These are phyloP conservation scores for Alternaria incomplexa DNA, from an alignment of 2,329 filamentous ascomycete species.

Conservation along the genomic window DNA sequence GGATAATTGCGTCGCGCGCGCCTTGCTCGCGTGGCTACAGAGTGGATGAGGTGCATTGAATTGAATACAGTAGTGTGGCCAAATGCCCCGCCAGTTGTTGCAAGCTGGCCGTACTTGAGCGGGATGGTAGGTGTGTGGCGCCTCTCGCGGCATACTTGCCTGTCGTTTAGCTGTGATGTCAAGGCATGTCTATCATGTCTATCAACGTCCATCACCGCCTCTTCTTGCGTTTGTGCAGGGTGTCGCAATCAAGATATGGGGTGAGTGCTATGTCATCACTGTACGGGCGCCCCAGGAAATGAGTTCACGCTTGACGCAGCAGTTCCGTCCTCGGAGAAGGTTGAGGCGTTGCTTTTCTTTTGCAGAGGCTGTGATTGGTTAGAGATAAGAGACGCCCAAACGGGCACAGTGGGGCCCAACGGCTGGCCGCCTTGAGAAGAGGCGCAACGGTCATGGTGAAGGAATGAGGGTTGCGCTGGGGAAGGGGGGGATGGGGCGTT, in stretches of 20 bases:
- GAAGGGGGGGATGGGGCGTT: neutral
- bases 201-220: neutral
- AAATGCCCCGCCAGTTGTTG: slow-evolving; percentile 15
- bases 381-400: slow-evolving; percentile 32
- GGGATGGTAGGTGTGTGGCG: neutral
- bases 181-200: neutral
- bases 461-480: neutral
- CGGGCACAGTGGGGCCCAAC: slow-evolving; percentile 15
- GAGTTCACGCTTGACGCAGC: slow-evolving; percentile 16
- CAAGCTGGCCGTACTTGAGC: slow-evolving; percentile 14
- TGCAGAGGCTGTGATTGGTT: slow-evolving; percentile 25
- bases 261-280: slow-evolving; percentile 5
- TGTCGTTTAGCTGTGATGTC: neutral
- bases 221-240: neutral
- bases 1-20: slow-evolving; percentile 8
- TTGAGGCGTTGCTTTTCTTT: neutral
- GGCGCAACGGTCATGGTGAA: neutral
- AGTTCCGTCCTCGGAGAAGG: slow-evolving; percentile 19
- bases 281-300: neutral
- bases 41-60: slow-evolving; percentile 2
- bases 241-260: neutral
- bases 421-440: slow-evolving; percentile 8
- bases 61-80: slow-evolving; percentile 1
- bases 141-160: slow-evolving; percentile 11
- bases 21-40: slow-evolving; percentile 4